Conservation (phyloP, 2,329 filamentous ascomycete genomes). For the Daldinia sp. region DNA sequence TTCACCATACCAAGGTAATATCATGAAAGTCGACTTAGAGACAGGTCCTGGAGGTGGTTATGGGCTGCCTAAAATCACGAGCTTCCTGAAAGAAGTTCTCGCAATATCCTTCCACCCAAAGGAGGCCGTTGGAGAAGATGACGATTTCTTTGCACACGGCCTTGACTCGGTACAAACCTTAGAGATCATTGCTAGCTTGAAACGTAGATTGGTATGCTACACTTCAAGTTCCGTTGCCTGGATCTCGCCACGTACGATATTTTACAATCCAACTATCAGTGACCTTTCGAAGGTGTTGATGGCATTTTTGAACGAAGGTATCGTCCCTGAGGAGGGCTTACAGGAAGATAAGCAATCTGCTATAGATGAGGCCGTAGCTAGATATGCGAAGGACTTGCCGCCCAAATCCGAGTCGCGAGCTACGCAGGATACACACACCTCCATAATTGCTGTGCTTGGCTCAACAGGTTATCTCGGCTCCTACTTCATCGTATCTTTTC, state of each 20-base stretch:
- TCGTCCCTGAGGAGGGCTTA: constrained; percentile 11
- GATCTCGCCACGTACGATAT: constrained; percentile 31
- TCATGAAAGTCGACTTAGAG: background rate
- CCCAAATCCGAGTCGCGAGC: background rate
- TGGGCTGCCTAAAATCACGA: background rate
- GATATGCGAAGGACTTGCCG: constrained; percentile 8
- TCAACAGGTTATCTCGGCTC: constrained; percentile 35
- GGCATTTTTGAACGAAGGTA: constrained; percentile 26
- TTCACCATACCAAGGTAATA: background rate
- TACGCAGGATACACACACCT: background rate
- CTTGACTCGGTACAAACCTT: constrained; percentile 32
- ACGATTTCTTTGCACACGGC: constrained; percentile 31
- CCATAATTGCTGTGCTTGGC: constrained; percentile 25
- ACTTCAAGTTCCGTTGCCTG: constrained; percentile 10
- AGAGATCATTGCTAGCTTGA: constrained; percentile 22
- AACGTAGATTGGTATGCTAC: constrained; percentile 20
- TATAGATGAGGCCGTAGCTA: constrained; percentile 14
- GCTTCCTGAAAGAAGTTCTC: constrained; percentile 8
- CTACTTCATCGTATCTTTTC: background rate
- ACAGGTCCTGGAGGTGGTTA: constrained; percentile 3
- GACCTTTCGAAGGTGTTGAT: constrained; percentile 13
- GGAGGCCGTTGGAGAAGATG: constrained; percentile 12
- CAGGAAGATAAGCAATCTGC: background rate
- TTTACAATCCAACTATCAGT: constrained; percentile 20
- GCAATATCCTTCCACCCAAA: constrained; percentile 1